Percentiles rank a stretch among this genome's conserved stretches.
Conservation (phyloP, 345 rosid genomes). For the Melastoma malabathricum region DNA sequence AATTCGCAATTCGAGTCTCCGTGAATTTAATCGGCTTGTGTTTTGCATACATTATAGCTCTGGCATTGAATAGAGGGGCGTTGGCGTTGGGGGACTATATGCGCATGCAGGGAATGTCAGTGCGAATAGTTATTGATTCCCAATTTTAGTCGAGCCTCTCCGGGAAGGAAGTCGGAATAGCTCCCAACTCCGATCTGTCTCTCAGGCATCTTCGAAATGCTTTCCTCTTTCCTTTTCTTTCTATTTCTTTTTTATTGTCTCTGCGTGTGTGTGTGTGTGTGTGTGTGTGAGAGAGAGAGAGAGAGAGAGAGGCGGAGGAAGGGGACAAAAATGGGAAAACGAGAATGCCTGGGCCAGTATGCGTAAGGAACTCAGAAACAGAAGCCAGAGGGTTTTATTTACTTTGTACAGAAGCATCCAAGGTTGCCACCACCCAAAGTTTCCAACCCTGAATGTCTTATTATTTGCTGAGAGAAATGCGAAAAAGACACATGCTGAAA, state of each 20-base stretch:
- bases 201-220: no score
- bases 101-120: no score
- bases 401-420: constrained; percentile 55
- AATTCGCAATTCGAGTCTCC: no score
- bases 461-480: constrained; percentile 18
- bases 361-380: neutral
- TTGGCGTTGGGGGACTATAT: no score
- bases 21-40: no score
- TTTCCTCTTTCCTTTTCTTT: no score
- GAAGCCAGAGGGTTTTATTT: constrained; percentile 6
- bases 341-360: neutral
- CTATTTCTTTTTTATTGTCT: neutral
- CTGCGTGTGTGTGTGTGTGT: neutral
- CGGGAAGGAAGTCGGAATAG: no score
- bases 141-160: no score
- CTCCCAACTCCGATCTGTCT: no score
- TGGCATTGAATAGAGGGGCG: no score
- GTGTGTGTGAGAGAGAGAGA: neutral
- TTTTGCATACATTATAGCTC: no score
- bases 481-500: constrained; percentile 1
- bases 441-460: constrained; percentile 18
- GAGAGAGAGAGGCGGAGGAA: constrained; percentile 5
- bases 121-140: no score
- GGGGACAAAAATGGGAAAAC: neutral
- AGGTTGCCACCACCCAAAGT: constrained; percentile 25